Base-by-base conservation (phyloP, 257 asterid species). In the Solanum pennellii region DNA sequence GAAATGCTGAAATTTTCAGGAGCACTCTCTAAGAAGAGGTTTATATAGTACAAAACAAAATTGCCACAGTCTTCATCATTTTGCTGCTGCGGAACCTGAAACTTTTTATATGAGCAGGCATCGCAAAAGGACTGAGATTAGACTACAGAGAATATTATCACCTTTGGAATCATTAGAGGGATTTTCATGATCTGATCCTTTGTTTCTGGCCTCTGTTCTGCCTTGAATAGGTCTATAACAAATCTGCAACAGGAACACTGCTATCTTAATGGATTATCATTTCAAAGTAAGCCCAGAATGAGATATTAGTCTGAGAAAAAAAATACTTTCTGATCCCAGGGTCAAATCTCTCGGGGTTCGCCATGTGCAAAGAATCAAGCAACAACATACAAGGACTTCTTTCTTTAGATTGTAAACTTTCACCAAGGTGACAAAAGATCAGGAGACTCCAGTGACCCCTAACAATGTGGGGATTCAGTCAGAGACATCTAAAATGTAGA, bases 361-460 rank as follows among this genome's bases (percentile, higher is more conserved):
- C 87, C 37, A 59, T 59, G 72, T 84, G 91, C 90, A 95, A 86
- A 44, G 98, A 95, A 89, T 94, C 98, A 49, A 95, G 91, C 89
- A 95, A 87, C 91, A 95, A 88, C 94, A 95, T 93, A 91, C 98
- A 95, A 4, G 91, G 96, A 47, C 88, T 89, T 33, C 82, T 76
- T 41, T 75, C 72, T 41, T 89, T 82, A 39, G 95, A 90, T 49
- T 86, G 86, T 44, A 72, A 83, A 69, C 90, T 87, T 89, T 92
- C 94, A 44, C 93, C 96, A 60, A 95, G 89, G 90, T 95, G 92
- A 86, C 98, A 95, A 59, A 94, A 90, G 91, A 95, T 95, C 74
- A 95, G 90, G 65, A 95, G 98, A 92, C 89, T 92, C 98, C 98
- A 95, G 88, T 94, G 98, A 45, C 92, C 84, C 98, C 98, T 95